Conservation (phyloP, 129 eudicot species). For the Escallonia rubra region DNA sequence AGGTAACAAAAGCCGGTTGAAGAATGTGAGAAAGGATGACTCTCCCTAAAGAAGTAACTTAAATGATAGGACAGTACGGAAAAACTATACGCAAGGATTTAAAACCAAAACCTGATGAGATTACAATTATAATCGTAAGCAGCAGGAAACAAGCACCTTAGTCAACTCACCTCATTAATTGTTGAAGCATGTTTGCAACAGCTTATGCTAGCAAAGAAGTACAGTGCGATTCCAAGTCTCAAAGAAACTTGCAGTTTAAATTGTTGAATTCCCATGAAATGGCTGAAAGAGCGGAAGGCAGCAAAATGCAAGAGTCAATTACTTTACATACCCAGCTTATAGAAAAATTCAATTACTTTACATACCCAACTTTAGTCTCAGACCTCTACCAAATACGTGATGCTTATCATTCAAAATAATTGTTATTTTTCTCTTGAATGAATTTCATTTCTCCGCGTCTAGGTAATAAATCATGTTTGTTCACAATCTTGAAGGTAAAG, state of each 20-base stretch:
- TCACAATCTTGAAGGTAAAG: too few species aligned
- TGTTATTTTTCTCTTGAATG: too few species aligned
- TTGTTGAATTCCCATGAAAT: slow-evolving; percentile 32
- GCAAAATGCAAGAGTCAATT: too few species aligned
- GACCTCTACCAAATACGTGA: too few species aligned
- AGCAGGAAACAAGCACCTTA: not conserved
- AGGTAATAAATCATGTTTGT: too few species aligned
- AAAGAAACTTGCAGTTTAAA: slow-evolving; percentile 18
- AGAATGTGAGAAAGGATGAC: too few species aligned
- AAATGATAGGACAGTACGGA: not conserved
- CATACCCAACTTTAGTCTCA: too few species aligned
- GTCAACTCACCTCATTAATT: slow-evolving; percentile 17
- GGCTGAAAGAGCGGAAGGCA: slow-evolving; percentile 12
- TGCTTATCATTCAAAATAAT: too few species aligned
- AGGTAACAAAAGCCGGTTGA: not conserved
- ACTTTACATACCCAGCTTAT: too few species aligned
- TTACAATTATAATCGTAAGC: not conserved
- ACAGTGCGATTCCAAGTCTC: slow-evolving; percentile 23
- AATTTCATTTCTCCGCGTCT: too few species aligned
- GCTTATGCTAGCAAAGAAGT: slow-evolving; percentile 28
- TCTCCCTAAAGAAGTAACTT: not conserved
- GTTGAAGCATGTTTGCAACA: slow-evolving; percentile 18
- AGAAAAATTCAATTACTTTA: too few species aligned
- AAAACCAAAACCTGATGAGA: not conserved
- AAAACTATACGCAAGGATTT: not conserved